phyloP scores from a whole-genome alignment of 2,329 filamentous ascomycete species.

The Botrytis aclada region DNA sequence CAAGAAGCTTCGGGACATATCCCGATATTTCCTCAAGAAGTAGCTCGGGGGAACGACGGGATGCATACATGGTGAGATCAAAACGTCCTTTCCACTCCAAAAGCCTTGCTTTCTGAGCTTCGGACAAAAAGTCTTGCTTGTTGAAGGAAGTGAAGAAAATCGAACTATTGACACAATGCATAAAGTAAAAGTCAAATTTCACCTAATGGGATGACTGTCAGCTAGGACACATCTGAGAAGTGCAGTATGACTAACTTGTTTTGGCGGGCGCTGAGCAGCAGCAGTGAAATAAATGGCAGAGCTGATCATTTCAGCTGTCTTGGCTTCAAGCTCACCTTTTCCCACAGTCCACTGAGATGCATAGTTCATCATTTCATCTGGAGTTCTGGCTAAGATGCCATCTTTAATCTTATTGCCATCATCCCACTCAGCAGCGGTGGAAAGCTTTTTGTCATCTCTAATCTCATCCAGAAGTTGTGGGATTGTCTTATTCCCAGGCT shows the following conservation, averaged over 20 bases:
- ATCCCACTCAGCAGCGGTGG: conserved; percentile 47
- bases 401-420: conserved; percentile 66
- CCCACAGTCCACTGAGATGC: conserved; percentile 58
- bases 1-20: conserved; percentile 50
- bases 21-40: conserved; percentile 54
- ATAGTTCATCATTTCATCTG: conserved; percentile 59
- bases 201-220: conserved; percentile 37
- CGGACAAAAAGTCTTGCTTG: conserved; percentile 57
- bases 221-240: not conserved
- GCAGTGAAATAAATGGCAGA: conserved; percentile 50
- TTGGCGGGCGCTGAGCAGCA: conserved; percentile 57
- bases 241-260: conserved; percentile 41
- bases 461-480: conserved; percentile 61
- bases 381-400: conserved; percentile 62
- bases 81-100: conserved; percentile 79
- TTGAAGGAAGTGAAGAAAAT: conserved; percentile 74
- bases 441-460: conserved; percentile 54
- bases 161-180: conserved; percentile 69
- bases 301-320: conserved; percentile 69
- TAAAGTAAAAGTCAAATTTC: conserved; percentile 80
- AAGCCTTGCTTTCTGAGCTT: conserved; percentile 61
- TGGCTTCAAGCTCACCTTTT: conserved; percentile 47
- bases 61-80: conserved; percentile 72
- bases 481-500: conserved; percentile 45
- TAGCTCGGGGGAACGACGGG: conserved; percentile 61